These are phyloP conservation scores for Escovopsis sp. DNA, from an alignment of 2,329 filamentous ascomycete genomes.

Conservation along the genomic window DNA sequence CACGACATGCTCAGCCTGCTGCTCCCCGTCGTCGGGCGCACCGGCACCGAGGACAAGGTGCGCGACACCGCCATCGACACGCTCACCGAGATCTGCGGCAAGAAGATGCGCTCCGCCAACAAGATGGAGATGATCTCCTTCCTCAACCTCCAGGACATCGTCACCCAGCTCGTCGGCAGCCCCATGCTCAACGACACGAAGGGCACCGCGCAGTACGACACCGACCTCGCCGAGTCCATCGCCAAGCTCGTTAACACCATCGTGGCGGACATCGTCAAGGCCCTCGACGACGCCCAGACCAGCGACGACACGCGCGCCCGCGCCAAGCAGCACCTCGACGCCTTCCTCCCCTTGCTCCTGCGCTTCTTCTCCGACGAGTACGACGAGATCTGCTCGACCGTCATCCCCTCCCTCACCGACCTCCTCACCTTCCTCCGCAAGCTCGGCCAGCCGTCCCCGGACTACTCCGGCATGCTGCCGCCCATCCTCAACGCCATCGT, in stretches of 20 bases:
- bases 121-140: conserved; percentile 91
- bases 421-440: conserved; percentile 83
- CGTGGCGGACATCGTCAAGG: conserved; percentile 72
- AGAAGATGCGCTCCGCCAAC: conserved; percentile 91
- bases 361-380: conserved; percentile 97
- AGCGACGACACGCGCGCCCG: conserved; percentile 51
- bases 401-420: conserved; percentile 86
- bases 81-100: conserved; percentile 87
- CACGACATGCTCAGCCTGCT: conserved; percentile 72
- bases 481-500: conserved; percentile 87
- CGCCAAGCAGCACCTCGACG: conserved; percentile 68
- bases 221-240: conserved; percentile 85
- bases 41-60: conserved; percentile 58
- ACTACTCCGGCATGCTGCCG: conserved; percentile 69
- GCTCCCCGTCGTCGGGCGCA: conserved; percentile 73
- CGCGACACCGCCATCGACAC: conserved; percentile 86
- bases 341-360: conserved; percentile 73
- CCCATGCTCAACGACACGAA: conserved; percentile 65
- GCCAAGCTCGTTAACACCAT: conserved; percentile 91
- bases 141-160: conserved; percentile 72
- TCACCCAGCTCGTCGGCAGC: conserved; percentile 72
- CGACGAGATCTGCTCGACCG: conserved; percentile 91
- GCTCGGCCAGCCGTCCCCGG: conserved; percentile 52
- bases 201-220: conserved; percentile 78
- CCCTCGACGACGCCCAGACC: conserved; percentile 53